phyloP scores from a whole-genome alignment of 1,284 basidiomycete genomes.

The Apiotrichum laibachii region DNA sequence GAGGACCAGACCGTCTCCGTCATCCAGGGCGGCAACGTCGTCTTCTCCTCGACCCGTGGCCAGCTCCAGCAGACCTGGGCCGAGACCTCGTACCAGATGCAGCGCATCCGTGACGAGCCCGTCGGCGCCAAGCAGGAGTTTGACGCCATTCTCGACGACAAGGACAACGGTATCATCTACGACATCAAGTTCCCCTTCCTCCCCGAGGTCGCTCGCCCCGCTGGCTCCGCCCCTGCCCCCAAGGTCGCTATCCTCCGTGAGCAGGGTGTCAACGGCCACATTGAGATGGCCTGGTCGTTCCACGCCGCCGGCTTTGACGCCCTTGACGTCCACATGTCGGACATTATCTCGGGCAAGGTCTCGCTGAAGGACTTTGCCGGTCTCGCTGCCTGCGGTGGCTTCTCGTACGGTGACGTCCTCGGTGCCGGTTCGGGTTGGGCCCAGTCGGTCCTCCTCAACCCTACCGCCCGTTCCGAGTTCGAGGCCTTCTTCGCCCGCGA shows the following conservation, averaged over 20 bases:
- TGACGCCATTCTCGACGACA: conserved; percentile 67
- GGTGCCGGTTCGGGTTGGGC: conserved; percentile 99
- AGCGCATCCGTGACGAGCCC: conserved; percentile 82
- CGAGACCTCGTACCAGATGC: conserved; percentile 92
- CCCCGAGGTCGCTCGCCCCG: conserved; percentile 46
- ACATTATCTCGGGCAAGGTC: conserved; percentile 73
- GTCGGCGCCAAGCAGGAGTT: conserved; percentile 77
- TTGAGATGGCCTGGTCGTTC: conserved; percentile 99
- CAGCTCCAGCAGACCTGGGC: conserved; percentile 84
- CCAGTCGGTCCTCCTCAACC: conserved; percentile 82
- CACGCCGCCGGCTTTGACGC: conserved; percentile 88
- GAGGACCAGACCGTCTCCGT: conserved; percentile 65
- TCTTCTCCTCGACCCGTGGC: conserved; percentile 68
- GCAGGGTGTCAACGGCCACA: conserved; percentile 96
- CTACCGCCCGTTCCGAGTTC: conserved; percentile 71
- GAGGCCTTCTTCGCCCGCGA: conserved; percentile 72
- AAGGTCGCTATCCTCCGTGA: conserved; percentile 94
- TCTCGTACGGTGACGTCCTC: conserved; percentile 97
- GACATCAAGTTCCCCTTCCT: conserved; percentile 64
- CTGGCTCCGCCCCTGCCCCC: conserved; percentile 58
- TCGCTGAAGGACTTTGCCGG: conserved; percentile 73
- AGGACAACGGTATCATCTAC: conserved; percentile 69
- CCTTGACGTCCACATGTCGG: conserved; percentile 97
- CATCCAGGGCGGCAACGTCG: conserved; percentile 55
- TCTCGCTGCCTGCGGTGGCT: conserved; percentile 92